These are phyloP conservation scores for Magnolia changhungtana DNA, from an alignment of 164 flowering plant species.

Conservation along the genomic window DNA sequence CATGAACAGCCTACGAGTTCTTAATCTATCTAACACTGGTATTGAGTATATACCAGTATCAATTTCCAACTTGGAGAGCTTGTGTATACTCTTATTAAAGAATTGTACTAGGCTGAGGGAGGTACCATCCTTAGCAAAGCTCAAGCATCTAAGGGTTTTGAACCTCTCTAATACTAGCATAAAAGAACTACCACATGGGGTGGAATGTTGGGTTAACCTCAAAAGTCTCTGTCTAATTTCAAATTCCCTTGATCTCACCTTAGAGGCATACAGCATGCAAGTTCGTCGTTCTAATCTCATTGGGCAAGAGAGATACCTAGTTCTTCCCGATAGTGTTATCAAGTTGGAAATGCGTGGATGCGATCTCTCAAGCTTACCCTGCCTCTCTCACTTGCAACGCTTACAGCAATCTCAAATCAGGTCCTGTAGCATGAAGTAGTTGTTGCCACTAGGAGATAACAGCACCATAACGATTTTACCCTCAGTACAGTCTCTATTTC, in stretches of 20 bases:
- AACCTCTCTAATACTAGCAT: background rate
- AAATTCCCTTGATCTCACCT: background rate
- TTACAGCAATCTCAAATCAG: background rate
- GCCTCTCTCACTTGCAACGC: background rate
- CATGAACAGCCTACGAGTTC: background rate
- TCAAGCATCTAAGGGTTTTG: background rate
- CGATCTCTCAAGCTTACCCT: background rate
- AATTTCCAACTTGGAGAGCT: background rate
- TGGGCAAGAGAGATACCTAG: background rate
- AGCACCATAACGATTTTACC: background rate
- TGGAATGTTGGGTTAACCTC: background rate
- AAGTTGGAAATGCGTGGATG: background rate
- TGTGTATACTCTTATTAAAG: background rate
- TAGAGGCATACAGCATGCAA: background rate
- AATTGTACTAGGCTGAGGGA: background rate
- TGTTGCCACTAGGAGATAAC: background rate
- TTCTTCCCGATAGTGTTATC: background rate
- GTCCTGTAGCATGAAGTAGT: background rate
- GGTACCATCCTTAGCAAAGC: background rate
- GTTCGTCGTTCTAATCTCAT: background rate
- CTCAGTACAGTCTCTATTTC: background rate
- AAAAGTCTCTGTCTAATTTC: background rate
- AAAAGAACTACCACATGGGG: background rate
- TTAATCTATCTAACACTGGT: background rate
- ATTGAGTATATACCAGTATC: slow-evolving; percentile 1